These are phyloP conservation scores for Ogataea methanolica DNA, from an alignment of 805 yeast species.

Conservation along the genomic window DNA sequence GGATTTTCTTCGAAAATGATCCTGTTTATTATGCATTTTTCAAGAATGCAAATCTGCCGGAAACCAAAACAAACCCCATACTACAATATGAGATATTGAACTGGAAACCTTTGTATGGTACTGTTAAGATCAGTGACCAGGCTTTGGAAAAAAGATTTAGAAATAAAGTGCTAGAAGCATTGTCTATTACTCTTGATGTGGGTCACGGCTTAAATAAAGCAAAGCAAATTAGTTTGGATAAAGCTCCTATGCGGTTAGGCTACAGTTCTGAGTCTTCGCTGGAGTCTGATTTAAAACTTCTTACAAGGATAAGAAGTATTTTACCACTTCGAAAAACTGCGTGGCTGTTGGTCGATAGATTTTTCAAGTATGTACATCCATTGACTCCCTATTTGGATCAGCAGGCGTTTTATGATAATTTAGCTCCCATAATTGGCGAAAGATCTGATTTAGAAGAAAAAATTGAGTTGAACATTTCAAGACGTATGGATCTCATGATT, in stretches of 20 bases:
- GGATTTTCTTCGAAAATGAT: constrained; percentile 8
- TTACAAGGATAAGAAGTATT: constrained; percentile 21
- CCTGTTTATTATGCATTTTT: constrained; percentile 8
- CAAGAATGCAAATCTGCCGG: constrained; percentile 1
- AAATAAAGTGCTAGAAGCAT: constrained; percentile 7
- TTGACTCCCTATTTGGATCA: constrained; percentile 45
- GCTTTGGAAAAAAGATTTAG: constrained; percentile 10
- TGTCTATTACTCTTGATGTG: constrained; percentile 1
- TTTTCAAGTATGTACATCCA: constrained; percentile 40
- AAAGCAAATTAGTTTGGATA: constrained; percentile 1
- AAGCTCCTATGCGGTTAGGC: constrained; percentile 11
- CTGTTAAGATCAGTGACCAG: background rate
- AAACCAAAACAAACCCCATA: background rate
- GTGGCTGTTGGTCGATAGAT: constrained; percentile 39
- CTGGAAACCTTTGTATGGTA: constrained; percentile 9
- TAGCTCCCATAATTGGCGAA: constrained; percentile 33
- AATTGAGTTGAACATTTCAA: constrained; percentile 30
- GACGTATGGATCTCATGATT: constrained; percentile 36
- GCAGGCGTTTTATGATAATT: constrained; percentile 26
- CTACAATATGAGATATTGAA: constrained; percentile 11
- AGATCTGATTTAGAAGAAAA: constrained; percentile 25
- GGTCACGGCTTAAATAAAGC: background rate
- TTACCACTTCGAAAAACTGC: constrained; percentile 36
- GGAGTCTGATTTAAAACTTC: constrained; percentile 23
- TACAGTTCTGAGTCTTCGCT: constrained; percentile 21